Base-by-base conservation (phyloP, 495 filamentous ascomycete genomes). In the Geopyxis carbonaria region DNA sequence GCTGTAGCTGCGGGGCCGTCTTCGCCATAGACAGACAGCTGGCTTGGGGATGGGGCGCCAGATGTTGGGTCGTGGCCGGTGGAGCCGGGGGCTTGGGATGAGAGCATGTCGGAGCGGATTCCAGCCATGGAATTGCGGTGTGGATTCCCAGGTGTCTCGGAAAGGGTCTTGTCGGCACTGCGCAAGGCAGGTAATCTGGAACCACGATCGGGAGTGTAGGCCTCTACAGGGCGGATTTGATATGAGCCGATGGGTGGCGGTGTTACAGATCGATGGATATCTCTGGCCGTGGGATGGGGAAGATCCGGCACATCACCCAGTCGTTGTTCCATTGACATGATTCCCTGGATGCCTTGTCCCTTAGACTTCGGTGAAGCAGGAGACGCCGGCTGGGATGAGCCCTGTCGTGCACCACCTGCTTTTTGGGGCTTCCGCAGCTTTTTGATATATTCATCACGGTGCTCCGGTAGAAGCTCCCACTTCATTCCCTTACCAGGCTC, bases 401-500 rank as follows among this genome's bases (percentile, higher is more conserved):
- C 30, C 13, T 42, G 43, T 2, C 51, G 46, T 11, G 25, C 39
- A 9, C 24, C 24, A 15, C 46, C 45, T 42, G 31, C 32, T 22
- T 55, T 53, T 0, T 46, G 38, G 3, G 48, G 41, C 14, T 44
- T 51, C 27, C 46, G 43, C 7, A 56, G 48, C 37, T 75, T 75
- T 58, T 72, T 74, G 44, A 74, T 63, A 39, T 75, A 76, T 33
- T 91, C 82, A 4, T 93, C 79, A 20, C 79, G 76, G 29, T 75
- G 63, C 37, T 85, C 80, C 1, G 75, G 69, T 2, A 80, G 75
- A 53, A 97, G 79, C 58, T 78, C 75, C 89, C 89, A 97, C 55
- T 94, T 93, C 86, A 93, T 93, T 18, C 89, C 89, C 61, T 97
- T 97, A 2, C 89, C 89, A 2, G 89, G 89, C 53, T 97, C 91